These are phyloP conservation scores for Xanthoparmelia taractica DNA, from an alignment of 495 filamentous ascomycete species.

Conservation along the genomic window DNA sequence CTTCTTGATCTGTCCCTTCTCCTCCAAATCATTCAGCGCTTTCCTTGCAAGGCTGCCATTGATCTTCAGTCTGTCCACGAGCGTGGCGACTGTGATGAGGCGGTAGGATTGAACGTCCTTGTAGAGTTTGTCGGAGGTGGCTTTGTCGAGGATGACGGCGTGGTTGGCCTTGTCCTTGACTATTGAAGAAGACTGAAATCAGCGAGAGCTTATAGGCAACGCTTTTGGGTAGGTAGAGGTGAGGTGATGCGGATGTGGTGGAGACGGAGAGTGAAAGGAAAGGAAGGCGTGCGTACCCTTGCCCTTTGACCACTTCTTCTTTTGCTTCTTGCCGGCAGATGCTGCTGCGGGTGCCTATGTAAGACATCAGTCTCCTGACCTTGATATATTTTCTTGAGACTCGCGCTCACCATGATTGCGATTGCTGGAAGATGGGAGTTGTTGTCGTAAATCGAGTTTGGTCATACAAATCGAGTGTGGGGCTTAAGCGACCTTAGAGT, in stretches of 20 bases:
- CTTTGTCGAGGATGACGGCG: slow-evolving; percentile 70
- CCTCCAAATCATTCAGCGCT: slow-evolving; percentile 89
- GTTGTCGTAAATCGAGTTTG: slow-evolving; percentile 1
- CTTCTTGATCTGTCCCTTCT: slow-evolving; percentile 97
- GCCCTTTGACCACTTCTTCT: slow-evolving; percentile 99
- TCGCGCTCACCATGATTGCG: slow-evolving; percentile 12
- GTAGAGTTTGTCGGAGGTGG: slow-evolving; percentile 61
- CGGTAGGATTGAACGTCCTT: slow-evolving; percentile 99
- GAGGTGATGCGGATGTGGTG: neutral
- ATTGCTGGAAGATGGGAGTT: neutral
- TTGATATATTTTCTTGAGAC: neutral
- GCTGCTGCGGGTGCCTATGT: slow-evolving; percentile 61
- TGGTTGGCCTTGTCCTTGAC: slow-evolving; percentile 99
- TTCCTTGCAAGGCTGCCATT: slow-evolving; percentile 91
- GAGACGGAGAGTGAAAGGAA: neutral
- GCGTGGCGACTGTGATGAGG: slow-evolving; percentile 95
- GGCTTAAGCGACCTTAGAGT: slow-evolving; percentile 16
- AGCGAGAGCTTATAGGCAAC: neutral
- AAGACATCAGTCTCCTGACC: slow-evolving; percentile 13
- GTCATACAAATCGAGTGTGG: slow-evolving; percentile 12
- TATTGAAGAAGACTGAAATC: slow-evolving; percentile 32
- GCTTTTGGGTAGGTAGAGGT: neutral
- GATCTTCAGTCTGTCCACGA: slow-evolving; percentile 99
- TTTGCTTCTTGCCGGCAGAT: slow-evolving; percentile 89
- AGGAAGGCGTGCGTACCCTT: slow-evolving; percentile 59